Conservation (phyloP, 2,329 filamentous ascomycete genomes). For the Chrysoporthe puriensis region DNA sequence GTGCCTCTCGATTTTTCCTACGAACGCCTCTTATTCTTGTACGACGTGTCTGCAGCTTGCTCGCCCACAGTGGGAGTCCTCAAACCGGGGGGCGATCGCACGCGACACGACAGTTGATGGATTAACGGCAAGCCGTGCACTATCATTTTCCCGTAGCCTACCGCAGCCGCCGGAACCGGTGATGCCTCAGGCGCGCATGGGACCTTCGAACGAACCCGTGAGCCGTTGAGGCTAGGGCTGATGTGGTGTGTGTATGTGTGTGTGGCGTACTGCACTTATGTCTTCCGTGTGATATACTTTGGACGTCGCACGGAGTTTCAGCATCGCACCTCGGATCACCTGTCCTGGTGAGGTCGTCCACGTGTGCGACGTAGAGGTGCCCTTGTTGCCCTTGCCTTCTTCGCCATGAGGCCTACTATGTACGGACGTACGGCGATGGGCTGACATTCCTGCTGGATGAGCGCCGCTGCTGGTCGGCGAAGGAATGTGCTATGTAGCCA, state of each 20-base stretch:
- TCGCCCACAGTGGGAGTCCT: not conserved
- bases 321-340: constrained; percentile 5
- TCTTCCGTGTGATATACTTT: not conserved
- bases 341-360: not conserved
- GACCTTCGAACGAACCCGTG: not conserved
- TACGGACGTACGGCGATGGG: not conserved
- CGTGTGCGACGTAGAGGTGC: not conserved
- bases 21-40: not conserved
- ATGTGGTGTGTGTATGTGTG: not conserved
- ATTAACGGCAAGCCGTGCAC: not conserved
- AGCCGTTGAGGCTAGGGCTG: not conserved
- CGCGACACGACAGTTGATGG: not conserved
- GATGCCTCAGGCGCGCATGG: not conserved
- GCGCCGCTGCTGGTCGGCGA: too few species aligned
- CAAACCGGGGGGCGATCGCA: not conserved
- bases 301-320: not conserved
- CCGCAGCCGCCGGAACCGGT: not conserved
- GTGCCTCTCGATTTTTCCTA: not conserved
- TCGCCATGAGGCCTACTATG: too few species aligned
- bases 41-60: too few species aligned
- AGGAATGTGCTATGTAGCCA: too few species aligned
- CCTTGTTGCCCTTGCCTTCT: not conserved
- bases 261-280: not conserved
- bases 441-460: not conserved
- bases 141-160: not conserved